Evolutionary conservation across 345 rosid genomes (phyloP), one percentile per base, ranked within the genome.

Genomic region (Hibiscus trionum): DNA sequence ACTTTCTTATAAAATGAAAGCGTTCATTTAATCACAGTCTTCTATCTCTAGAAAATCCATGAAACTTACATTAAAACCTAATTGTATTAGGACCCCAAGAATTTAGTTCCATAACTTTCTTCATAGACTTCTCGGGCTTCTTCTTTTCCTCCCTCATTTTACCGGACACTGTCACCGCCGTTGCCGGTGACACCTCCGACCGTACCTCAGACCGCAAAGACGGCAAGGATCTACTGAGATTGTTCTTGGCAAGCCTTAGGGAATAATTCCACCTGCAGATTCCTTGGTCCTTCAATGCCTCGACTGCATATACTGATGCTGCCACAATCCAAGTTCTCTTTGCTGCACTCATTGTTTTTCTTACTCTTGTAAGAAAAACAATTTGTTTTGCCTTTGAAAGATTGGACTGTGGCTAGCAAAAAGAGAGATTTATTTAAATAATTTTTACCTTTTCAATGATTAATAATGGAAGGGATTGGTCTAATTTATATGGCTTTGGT

Each of bases 221-320:
- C 14, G 70, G 56, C 15, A 24, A 24, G 14, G 70, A 24, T 24
- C 11, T 66, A 21, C 11, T 19, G 14, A 14, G 17, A 24, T 66
- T 46, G 56, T 44, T 66, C 56, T 46, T 66, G 52, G 35, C 35
- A 46, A 46, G 19, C 72, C 44, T 29, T 29, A 52, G 42, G 5
- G 16, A n/a, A 31, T 69, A 69, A 5, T 69, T 50, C 60, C 59
- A 69, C 9, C 72, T 16, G 6, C 60, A 50, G 8, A 50, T 31
- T 8, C 72, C 72, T 50, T 69, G 60, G 2, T 69, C 72, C 60
- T 50, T 68, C 27, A 68, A 29, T 29, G 72, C 72, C 59, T 31
- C 60, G 10, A 50, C 59, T 49, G n/a, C 26, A 29, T 29, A 27
- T 14, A 50, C 49, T 49, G 71, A 12, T 49, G 44, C 59, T 27